These are phyloP conservation scores for Avena atlantica DNA, from an alignment of 176 grass and related monocot genomes.

Conservation along the genomic window DNA sequence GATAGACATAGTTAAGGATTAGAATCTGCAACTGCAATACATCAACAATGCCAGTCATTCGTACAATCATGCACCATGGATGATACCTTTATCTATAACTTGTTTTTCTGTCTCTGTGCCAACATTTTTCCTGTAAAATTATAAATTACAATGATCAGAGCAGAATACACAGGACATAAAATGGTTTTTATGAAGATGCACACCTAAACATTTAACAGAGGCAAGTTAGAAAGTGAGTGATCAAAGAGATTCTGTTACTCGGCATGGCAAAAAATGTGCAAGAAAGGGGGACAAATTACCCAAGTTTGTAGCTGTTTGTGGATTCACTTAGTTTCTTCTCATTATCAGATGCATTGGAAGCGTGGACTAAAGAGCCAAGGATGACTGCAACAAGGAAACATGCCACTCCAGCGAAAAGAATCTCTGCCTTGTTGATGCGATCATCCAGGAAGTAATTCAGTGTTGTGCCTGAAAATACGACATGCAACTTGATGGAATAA, in stretches of 20 bases:
- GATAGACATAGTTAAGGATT: slow-evolving; percentile 31
- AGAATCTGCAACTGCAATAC: background rate
- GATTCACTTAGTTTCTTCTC: slow-evolving; percentile 61
- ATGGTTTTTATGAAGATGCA: background rate
- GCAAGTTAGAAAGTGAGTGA: background rate
- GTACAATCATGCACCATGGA: background rate
- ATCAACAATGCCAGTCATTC: background rate
- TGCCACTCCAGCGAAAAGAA: slow-evolving; percentile 75
- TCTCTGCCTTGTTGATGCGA: slow-evolving; percentile 77
- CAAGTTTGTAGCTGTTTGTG: slow-evolving; percentile 43
- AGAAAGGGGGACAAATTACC: slow-evolving; percentile 25
- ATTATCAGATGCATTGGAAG: slow-evolving; percentile 79
- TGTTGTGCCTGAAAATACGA: slow-evolving; percentile 67
- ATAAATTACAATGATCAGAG: background rate
- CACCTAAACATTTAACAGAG: background rate
- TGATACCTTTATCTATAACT: slow-evolving; percentile 42
- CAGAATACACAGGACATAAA: background rate
- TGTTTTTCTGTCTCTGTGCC: slow-evolving; percentile 24
- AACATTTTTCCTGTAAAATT: slow-evolving; percentile 39
- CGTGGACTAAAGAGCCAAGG: slow-evolving; percentile 79
- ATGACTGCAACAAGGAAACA: slow-evolving; percentile 81
- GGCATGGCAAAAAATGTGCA: background rate
- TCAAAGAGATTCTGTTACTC: background rate
- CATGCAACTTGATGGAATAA: slow-evolving; percentile 1
- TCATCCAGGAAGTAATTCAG: slow-evolving; percentile 79